Evolutionary conservation across 2,329 filamentous ascomycete species (phyloP), one percentile per base, ranked within the genome.

Genomic region (Thyridium curvatum): DNA sequence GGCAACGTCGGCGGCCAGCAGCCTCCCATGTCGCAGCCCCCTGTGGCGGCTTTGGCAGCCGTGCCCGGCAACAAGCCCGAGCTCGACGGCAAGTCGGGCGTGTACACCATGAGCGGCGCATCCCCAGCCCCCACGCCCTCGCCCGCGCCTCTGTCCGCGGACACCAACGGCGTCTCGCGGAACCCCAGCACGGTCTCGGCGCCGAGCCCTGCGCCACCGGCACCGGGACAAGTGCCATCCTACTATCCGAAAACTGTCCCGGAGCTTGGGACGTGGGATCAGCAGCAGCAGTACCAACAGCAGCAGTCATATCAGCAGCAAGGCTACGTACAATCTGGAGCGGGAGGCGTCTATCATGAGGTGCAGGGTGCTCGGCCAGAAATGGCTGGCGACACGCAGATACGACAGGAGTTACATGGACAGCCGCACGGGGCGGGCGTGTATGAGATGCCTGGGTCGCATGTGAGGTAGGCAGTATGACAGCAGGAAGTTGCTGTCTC

Each of bases 301-400:
- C 33, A 40, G 15, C 32, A 37, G n/a, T 21, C n/a, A 8, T 26
- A 18, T n/a, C 32, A 34, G 13, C 38, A 35, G 13, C 39, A 37
- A 36, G 32, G 3, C 13, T 36, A 41, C n/a, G 29, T 30, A 17
- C 38, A 32, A 17, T 35, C 40, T 5, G 32, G 28, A 31, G 35
- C 43, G 4, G 41, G 40, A 8, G 35, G 40, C 8, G 12, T 32
- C n/a, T 45, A 45, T 30, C 40, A 39, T 3, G 43, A 45, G 13
- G 43, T 38, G 3, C 35, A 37, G 0, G 26, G 18, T 10, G 43
- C 30, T 26, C 21, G 21, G 21, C 21, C 21, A 6, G 21, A 26
- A 15, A 35, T 35, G 9, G 33, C 39, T 15, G 16, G 35, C 3
- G 21, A 15, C 21, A 32, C 43, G 7, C 43, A 42, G n/a, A 38